A percentile compares a stretch with the other conserved stretches of the same genome.
Evolutionary conservation across 73 alveolate species (phyloP).

Genomic region (Uronychia setigera): DNA sequence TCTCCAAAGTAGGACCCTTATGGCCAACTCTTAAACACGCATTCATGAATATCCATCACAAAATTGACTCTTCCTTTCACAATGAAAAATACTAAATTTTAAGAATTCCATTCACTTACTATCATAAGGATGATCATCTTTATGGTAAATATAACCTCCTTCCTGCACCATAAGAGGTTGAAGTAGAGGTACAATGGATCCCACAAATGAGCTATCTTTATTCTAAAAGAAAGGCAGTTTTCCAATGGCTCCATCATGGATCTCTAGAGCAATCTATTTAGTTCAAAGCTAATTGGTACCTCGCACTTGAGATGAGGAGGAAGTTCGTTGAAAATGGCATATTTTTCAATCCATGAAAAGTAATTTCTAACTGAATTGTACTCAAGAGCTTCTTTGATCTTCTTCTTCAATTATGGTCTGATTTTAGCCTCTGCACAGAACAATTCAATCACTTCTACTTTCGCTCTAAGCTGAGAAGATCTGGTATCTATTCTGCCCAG

Average conservation of each 20-base stretch:
- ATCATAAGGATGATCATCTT: slow-evolving; percentile 54
- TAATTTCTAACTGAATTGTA: no score
- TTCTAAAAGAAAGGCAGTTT: slow-evolving; percentile 53
- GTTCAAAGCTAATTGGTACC: no score
- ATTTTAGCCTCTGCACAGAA: slow-evolving; percentile 59
- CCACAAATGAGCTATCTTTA: slow-evolving; percentile 55
- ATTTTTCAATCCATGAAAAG: slow-evolving; percentile 48
- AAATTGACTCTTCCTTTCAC: slow-evolving; percentile 52
- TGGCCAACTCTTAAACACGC: slow-evolving; percentile 57
- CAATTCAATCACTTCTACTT: slow-evolving; percentile 52
- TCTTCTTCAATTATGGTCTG: slow-evolving; percentile 23
- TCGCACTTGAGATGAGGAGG: slow-evolving; percentile 60
- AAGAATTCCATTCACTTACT: neutral
- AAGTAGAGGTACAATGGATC: slow-evolving; percentile 45
- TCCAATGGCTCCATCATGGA: slow-evolving; percentile 37
- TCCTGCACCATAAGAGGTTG: slow-evolving; percentile 50
- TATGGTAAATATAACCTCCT: slow-evolving; percentile 42
- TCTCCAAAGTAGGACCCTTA: slow-evolving; percentile 69
- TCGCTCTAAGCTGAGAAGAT: slow-evolving; percentile 46
- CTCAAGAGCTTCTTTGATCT: slow-evolving; percentile 63
- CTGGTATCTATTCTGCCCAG: slow-evolving; percentile 52
- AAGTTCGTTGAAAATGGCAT: slow-evolving; percentile 49
- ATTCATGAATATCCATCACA: slow-evolving; percentile 48
- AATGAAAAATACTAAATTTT: slow-evolving; percentile 52
- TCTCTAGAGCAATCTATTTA: no score